Evolutionary conservation across 495 filamentous ascomycete species (phyloP).

Genomic region (Lepidopterella palustris): DNA sequence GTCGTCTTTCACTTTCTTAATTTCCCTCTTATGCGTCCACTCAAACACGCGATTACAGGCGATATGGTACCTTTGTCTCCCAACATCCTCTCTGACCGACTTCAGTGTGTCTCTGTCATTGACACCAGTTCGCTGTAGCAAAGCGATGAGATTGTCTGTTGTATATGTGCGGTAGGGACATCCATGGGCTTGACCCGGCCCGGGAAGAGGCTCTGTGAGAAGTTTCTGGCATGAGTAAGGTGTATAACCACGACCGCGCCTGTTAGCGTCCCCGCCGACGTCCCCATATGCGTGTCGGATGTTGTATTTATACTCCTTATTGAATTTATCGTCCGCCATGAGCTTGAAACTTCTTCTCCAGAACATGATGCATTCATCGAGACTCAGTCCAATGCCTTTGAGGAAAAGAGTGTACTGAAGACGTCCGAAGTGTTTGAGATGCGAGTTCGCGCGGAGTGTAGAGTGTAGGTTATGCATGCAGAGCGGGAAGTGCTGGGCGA

Average conservation of each 20-base stretch:
- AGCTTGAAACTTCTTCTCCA: conserved; percentile 82
- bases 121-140: conserved; percentile 70
- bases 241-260: conserved; percentile 76
- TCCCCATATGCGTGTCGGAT: conserved; percentile 90
- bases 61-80: conserved; percentile 83
- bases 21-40: conserved; percentile 71
- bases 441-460: conserved; percentile 71
- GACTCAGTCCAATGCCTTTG: conserved; percentile 86
- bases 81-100: conserved; percentile 81
- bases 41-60: conserved; percentile 98
- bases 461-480: conserved; percentile 91
- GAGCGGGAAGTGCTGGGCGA: conserved; percentile 81
- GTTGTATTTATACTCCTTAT: conserved; percentile 96
- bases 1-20: conserved; percentile 81
- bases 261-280: conserved; percentile 85
- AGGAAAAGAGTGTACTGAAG: conserved; percentile 96
- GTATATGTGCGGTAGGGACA: conserved; percentile 94
- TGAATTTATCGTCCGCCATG: conserved; percentile 84
- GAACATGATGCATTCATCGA: conserved; percentile 91
- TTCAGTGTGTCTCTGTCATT: conserved; percentile 68
- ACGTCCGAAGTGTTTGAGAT: conserved; percentile 89
- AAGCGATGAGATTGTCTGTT: conserved; percentile 69
- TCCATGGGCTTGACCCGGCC: conserved; percentile 79
- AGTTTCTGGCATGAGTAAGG: conserved; percentile 94
- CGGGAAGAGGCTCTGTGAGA: conserved; percentile 74